These are phyloP conservation scores for Microcos paniculata DNA, from an alignment of 345 rosid genomes.

Conservation along the genomic window DNA sequence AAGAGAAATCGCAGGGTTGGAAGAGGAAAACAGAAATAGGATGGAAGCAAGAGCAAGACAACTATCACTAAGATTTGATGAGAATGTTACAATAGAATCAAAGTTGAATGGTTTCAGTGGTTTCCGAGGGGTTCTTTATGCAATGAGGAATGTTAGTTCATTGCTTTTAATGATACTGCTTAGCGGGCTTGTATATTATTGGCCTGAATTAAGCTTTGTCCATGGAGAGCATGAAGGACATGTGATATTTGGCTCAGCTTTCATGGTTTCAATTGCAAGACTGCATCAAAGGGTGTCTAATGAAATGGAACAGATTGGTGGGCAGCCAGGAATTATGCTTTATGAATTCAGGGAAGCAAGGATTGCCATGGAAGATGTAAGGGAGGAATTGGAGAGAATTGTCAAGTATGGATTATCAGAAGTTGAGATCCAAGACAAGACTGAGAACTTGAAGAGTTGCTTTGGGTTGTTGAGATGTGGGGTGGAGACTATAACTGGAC, in stretches of 20 bases:
- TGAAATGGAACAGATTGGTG: conserved; percentile 48
- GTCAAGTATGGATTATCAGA: conserved; percentile 29
- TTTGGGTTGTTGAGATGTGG: conserved; percentile 68
- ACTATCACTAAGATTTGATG: conserved; percentile 30
- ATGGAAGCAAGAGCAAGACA: conserved; percentile 33
- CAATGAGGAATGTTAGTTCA: conserved; percentile 68
- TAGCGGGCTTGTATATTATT: conserved; percentile 58
- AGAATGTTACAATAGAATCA: conserved; percentile 34
- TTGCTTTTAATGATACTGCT: conserved; percentile 58
- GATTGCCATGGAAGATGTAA: conserved; percentile 64
- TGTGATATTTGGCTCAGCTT: conserved; percentile 40
- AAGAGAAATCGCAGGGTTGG: conserved; percentile 41
- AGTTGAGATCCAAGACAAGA: conserved; percentile 46
- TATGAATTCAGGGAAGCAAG: conserved; percentile 60
- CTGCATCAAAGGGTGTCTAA: conserved; percentile 57
- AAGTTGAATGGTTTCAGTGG: conserved; percentile 68
- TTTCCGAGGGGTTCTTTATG: conserved; percentile 75
- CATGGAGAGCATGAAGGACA: conserved; percentile 25
- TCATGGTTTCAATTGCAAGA: conserved; percentile 53
- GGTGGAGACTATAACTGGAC: conserved; percentile 59
- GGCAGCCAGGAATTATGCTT: conserved; percentile 46
- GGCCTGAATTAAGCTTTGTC: conserved; percentile 36
- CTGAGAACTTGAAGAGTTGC: conserved; percentile 51
- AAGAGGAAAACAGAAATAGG: conserved; percentile 43
- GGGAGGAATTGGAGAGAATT: conserved; percentile 48